Conservation (phyloP, 768 basidiomycete species). For the Lentinula raphanica region DNA sequence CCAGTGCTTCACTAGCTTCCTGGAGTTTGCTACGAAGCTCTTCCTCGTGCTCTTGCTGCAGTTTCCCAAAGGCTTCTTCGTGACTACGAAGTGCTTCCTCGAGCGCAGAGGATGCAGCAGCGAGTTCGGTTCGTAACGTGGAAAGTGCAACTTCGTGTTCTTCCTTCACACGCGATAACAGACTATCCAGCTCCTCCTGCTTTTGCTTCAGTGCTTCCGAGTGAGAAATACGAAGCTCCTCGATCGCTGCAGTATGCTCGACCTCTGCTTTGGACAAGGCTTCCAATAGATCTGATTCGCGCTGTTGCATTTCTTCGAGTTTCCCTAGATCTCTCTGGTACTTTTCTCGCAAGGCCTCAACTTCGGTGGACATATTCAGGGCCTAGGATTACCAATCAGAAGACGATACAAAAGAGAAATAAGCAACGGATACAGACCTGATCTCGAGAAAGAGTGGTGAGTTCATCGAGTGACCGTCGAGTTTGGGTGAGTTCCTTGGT, state of each 20-base stretch:
- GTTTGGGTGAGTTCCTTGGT: conserved; percentile 62
- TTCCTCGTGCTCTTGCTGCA: conserved; percentile 48
- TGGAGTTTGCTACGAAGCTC: conserved; percentile 48
- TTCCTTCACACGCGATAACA: conserved; percentile 41
- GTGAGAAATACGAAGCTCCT: conserved; percentile 47
- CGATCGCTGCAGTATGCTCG: conserved; percentile 42
- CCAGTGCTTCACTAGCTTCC: conserved; percentile 48
- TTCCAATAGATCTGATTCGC: conserved; percentile 49
- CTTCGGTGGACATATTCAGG: conserved; percentile 82
- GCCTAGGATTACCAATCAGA: conserved; percentile 37
- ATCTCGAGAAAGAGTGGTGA: conserved; percentile 75
- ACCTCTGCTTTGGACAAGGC: conserved; percentile 47
- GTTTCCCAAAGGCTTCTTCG: conserved; percentile 52
- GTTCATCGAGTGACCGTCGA: conserved; percentile 75
- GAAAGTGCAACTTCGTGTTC: conserved; percentile 40
- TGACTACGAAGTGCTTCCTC: conserved; percentile 52
- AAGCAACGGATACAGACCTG: conserved; percentile 53
- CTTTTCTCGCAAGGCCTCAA: conserved; percentile 66
- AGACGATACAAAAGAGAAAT: not conserved
- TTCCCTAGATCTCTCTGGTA: conserved; percentile 47
- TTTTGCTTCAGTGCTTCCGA: conserved; percentile 35
- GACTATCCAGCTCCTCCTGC: conserved; percentile 34
- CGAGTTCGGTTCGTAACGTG: conserved; percentile 39
- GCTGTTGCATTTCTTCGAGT: conserved; percentile 52
- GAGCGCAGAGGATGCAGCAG: conserved; percentile 35